A percentile compares a stretch with the other conserved stretches of the same genome.
phyloP scores from a whole-genome alignment of 164 flowering plant species.

The Umbellularia californica region DNA sequence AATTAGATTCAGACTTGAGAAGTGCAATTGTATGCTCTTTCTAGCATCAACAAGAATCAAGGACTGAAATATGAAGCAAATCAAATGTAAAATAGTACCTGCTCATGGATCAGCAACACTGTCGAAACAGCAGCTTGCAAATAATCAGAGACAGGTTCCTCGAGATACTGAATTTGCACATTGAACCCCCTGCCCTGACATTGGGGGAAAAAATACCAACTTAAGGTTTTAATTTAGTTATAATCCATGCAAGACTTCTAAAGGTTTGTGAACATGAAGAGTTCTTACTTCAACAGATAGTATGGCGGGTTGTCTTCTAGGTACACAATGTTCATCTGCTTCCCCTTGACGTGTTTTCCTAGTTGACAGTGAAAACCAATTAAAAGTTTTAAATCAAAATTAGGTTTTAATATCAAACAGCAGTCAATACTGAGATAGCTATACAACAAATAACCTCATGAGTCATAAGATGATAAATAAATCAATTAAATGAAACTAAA shows the following conservation, averaged over 20 bases:
- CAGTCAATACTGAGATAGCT: neutral
- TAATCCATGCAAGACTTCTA: neutral
- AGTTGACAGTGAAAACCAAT: slow-evolving; percentile 11
- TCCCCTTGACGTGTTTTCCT: slow-evolving; percentile 49
- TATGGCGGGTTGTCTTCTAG: slow-evolving; percentile 69
- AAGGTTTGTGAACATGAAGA: neutral
- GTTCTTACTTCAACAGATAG: slow-evolving; percentile 81
- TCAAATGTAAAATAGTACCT: slow-evolving; percentile 35
- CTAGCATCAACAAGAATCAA: neutral
- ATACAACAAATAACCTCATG: neutral
- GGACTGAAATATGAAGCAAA: neutral
- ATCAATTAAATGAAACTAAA: too few species aligned
- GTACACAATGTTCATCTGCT: slow-evolving; percentile 40
- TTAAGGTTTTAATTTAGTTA: slow-evolving; percentile 3
- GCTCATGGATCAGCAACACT: slow-evolving; percentile 65
- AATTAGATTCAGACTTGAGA: neutral
- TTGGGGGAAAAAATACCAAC: neutral
- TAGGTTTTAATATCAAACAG: neutral
- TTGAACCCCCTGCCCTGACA: slow-evolving; percentile 89
- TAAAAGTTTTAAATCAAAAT: neutral
- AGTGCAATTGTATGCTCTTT: neutral
- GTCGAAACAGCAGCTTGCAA: slow-evolving; percentile 81
- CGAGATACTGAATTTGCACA: slow-evolving; percentile 70
- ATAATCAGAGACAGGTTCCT: slow-evolving; percentile 86
- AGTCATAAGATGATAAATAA: too few species aligned